Conservation (phyloP, 805 yeast species). For the Kodamaea laetipori region DNA sequence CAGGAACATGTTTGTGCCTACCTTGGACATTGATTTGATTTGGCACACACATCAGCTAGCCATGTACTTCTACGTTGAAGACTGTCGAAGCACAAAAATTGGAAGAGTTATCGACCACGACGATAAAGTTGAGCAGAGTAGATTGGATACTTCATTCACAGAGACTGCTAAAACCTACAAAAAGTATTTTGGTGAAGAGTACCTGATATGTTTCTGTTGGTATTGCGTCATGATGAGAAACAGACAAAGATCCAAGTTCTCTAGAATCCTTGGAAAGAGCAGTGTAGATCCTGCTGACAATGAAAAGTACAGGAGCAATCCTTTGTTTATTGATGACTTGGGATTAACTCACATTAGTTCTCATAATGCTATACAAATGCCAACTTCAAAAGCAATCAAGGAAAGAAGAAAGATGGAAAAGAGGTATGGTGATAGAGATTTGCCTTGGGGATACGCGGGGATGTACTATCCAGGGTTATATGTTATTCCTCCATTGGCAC, state of each 20-base stretch:
- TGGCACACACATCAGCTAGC: constrained; percentile 33
- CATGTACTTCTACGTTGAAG: constrained; percentile 18
- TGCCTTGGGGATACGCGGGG: constrained; percentile 8
- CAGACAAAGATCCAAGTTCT: background rate
- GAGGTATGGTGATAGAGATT: background rate
- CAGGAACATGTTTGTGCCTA: constrained; percentile 22
- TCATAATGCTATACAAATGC: constrained; percentile 9
- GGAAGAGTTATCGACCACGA: constrained; percentile 14
- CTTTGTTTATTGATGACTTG: too few relatives aligned
- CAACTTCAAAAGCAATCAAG: background rate
- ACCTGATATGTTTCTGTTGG: constrained; percentile 17
- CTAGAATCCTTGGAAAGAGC: constrained; percentile 4
- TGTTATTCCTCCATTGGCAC: constrained; percentile 16
- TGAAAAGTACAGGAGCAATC: too few relatives aligned
- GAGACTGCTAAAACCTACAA: constrained; percentile 15
- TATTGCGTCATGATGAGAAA: constrained; percentile 11
- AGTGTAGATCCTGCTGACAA: background rate
- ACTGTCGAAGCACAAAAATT: constrained; percentile 19
- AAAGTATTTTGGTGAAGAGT: constrained; percentile 13
- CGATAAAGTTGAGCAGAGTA: constrained; percentile 10
- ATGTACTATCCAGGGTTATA: constrained; percentile 9
- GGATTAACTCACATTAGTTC: constrained; percentile 11
- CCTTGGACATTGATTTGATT: constrained; percentile 30
- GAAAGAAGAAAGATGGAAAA: background rate
- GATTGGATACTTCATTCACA: constrained; percentile 10